phyloP scores from a whole-genome alignment of 306 rosid genomes.

The Albizia julibrissin region DNA sequence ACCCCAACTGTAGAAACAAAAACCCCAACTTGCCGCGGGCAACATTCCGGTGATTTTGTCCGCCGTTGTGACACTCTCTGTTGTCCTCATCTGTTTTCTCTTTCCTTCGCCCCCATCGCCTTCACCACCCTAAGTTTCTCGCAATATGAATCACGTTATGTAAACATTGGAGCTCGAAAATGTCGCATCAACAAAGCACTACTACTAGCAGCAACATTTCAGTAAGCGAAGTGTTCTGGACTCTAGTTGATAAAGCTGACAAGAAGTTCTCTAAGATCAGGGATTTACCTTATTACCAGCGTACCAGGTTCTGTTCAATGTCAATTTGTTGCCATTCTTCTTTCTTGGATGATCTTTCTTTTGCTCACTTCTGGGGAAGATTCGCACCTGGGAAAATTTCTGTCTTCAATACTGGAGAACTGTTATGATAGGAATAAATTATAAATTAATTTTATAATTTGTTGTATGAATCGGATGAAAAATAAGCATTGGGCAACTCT shows the following conservation, averaged over 20 bases:
- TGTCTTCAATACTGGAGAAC: background rate
- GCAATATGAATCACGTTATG: background rate
- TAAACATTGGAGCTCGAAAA: background rate
- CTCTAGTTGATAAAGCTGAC: slow-evolving; percentile 75
- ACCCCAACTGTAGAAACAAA: too few species aligned
- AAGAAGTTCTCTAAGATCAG: slow-evolving; percentile 84
- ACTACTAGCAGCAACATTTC: slow-evolving; percentile 45
- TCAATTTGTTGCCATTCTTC: background rate
- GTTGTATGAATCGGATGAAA: background rate
- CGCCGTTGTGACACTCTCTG: background rate
- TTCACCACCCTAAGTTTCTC: background rate
- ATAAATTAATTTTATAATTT: background rate
- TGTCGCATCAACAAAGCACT: slow-evolving; percentile 34
- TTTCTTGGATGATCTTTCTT: background rate
- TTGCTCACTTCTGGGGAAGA: background rate
- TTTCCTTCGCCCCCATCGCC: background rate
- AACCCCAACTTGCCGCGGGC: background rate
- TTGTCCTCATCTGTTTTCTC: background rate
- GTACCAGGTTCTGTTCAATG: slow-evolving; percentile 51
- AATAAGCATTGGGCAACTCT: background rate
- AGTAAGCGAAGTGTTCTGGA: slow-evolving; percentile 72
- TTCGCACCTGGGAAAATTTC: background rate
- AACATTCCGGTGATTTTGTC: background rate
- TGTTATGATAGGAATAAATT: background rate
- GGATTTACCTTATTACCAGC: slow-evolving; percentile 75